Percentiles rank a stretch among this genome's conserved stretches.
Conservation (phyloP, 306 rosid species). For the Cucurbita moschata region DNA sequence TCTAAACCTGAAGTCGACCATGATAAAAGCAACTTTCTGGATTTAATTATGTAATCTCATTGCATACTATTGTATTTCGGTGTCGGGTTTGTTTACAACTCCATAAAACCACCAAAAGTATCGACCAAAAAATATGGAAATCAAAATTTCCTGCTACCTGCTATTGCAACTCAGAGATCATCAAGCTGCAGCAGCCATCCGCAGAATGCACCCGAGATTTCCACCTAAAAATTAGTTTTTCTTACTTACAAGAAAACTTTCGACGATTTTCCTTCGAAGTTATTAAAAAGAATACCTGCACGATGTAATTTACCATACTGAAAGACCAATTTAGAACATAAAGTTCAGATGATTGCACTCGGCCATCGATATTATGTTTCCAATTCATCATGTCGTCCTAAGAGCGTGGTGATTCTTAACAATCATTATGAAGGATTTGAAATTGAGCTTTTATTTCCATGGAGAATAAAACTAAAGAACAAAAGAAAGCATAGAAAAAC, state of each 20-base stretch:
- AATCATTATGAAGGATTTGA: background rate
- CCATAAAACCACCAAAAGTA: background rate
- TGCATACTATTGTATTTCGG: background rate
- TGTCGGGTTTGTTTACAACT: background rate
- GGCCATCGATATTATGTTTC: background rate
- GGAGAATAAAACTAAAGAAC: background rate
- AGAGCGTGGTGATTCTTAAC: background rate
- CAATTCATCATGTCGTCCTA: background rate
- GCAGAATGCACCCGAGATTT: background rate
- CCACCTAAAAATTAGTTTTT: background rate
- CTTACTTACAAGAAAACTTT: conserved; percentile 2
- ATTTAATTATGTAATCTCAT: background rate
- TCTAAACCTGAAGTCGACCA: background rate
- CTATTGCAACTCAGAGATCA: background rate
- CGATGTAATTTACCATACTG: background rate
- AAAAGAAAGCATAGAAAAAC: background rate
- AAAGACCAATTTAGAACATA: background rate
- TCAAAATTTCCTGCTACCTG: background rate
- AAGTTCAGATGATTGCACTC: background rate
- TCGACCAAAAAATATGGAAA: background rate
- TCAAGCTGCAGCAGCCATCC: background rate
- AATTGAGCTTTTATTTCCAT: background rate
- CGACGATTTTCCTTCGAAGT: background rate
- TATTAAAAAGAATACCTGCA: background rate
- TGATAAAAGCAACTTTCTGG: background rate